Percentiles rank a stretch among this genome's conserved stretches.
Evolutionary conservation across 345 rosid species (phyloP).

Genomic region (Murraya paniculata): DNA sequence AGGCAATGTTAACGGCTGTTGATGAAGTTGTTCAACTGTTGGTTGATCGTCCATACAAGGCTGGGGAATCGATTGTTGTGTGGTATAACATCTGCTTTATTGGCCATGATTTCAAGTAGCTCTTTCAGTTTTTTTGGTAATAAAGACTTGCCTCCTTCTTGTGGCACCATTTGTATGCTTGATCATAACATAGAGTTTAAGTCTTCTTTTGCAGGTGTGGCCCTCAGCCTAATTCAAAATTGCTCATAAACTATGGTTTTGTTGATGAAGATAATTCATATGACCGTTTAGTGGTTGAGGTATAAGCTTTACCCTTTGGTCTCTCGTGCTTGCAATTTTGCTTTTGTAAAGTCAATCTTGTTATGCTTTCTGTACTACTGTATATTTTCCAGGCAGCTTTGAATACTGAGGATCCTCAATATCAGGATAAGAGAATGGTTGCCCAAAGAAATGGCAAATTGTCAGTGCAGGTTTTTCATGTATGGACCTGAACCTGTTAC

Average conservation of each 20-base stretch:
- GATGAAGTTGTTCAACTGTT: slow-evolving; percentile 83
- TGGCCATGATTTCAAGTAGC: slow-evolving; percentile 13
- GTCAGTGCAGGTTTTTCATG: slow-evolving; percentile 72
- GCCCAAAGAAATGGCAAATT: slow-evolving; percentile 94
- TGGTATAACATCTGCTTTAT: slow-evolving; percentile 47
- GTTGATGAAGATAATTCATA: slow-evolving; percentile 89
- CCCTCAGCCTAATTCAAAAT: slow-evolving; percentile 87
- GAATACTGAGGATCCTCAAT: slow-evolving; percentile 93
- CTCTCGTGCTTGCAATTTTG: slow-evolving; percentile 5
- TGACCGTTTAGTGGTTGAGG: slow-evolving; percentile 78
- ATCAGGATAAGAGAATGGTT: slow-evolving; percentile 92
- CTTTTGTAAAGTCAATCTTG: slow-evolving; percentile 12
- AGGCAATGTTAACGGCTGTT: slow-evolving; percentile 86
- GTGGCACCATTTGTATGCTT: background rate
- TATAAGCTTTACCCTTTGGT: slow-evolving; percentile 22
- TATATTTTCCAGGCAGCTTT: slow-evolving; percentile 66
- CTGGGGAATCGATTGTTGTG: slow-evolving; percentile 87
- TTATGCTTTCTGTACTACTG: slow-evolving; percentile 17
- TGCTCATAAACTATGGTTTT: slow-evolving; percentile 94
- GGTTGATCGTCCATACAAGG: slow-evolving; percentile 81
- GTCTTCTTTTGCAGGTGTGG: slow-evolving; percentile 68
- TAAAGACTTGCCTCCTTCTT: slow-evolving; percentile 11
- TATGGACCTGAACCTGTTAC: slow-evolving; percentile 27
- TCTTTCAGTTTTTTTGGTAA: slow-evolving; percentile 16
- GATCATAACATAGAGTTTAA: slow-evolving; percentile 8